These are phyloP conservation scores for Paradendryphiella salina DNA, from an alignment of 2,329 filamentous ascomycete genomes.

Conservation along the genomic window DNA sequence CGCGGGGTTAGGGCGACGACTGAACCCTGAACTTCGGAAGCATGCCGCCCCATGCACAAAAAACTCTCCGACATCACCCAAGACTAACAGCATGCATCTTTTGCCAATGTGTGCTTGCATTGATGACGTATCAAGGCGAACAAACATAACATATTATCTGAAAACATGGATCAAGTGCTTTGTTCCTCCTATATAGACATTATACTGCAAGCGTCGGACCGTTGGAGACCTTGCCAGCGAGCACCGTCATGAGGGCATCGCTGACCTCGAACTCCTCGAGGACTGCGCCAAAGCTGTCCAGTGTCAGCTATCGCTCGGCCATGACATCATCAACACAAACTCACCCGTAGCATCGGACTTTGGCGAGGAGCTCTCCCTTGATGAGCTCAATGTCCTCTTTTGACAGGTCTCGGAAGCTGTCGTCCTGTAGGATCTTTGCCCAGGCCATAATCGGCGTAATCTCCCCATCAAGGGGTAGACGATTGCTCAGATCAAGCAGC, in stretches of 20 bases:
- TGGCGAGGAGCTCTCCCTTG: constrained; percentile 72
- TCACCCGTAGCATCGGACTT: constrained; percentile 91
- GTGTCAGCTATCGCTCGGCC: constrained; percentile 7
- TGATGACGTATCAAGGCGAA: constrained; percentile 16
- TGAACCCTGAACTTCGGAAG: constrained; percentile 8
- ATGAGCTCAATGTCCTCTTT: constrained; percentile 71
- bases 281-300: constrained; percentile 66
- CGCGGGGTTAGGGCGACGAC: background rate
- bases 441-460: constrained; percentile 96
- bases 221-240: constrained; percentile 59
- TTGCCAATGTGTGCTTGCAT: constrained; percentile 14
- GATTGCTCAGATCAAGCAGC: constrained; percentile 80
- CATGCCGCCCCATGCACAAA: background rate
- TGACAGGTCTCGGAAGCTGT: constrained; percentile 65
- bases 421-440: constrained; percentile 69
- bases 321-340: constrained; percentile 39
- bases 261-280: constrained; percentile 73
- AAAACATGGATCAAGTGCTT: constrained; percentile 5
- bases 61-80: constrained; percentile 3
- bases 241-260: constrained; percentile 74
- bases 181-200: constrained; percentile 15
- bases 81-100: background rate
- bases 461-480: constrained; percentile 81
- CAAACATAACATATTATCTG: constrained; percentile 27
- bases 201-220: constrained; percentile 16